These are phyloP conservation scores for Lenwebbia sp. DNA, from an alignment of 345 rosid species.

Conservation along the genomic window DNA sequence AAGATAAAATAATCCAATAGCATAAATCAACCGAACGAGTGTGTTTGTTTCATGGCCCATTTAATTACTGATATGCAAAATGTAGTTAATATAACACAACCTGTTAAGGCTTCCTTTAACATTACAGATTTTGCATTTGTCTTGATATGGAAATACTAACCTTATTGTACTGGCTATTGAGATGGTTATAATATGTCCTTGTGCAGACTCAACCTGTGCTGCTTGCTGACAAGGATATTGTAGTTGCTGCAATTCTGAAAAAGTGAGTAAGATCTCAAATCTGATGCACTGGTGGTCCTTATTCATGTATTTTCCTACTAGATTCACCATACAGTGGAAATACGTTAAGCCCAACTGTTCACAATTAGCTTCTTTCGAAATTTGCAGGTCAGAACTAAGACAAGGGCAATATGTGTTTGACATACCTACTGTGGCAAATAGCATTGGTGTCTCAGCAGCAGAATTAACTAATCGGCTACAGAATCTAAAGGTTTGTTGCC, in stretches of 20 bases:
- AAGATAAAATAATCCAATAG: background rate
- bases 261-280: conserved; percentile 24
- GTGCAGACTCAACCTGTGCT: conserved; percentile 66
- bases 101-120: background rate
- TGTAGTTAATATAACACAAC: background rate
- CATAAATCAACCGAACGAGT: background rate
- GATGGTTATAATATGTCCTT: conserved; percentile 10
- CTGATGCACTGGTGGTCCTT: background rate
- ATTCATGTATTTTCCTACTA: background rate
- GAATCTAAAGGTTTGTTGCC: conserved; percentile 52
- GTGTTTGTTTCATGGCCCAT: background rate
- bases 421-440: conserved; percentile 60
- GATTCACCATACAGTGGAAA: background rate
- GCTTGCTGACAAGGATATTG: conserved; percentile 56
- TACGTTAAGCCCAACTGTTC: background rate
- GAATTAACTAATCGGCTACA: conserved; percentile 54
- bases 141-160: background rate
- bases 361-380: background rate
- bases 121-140: background rate
- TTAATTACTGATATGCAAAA: background rate
- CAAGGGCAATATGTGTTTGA: conserved; percentile 66
- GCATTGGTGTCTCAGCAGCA: conserved; percentile 31
- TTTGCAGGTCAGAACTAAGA: conserved; percentile 46
- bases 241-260: conserved; percentile 64
- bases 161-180: background rate